phyloP scores from a whole-genome alignment of 2,329 filamentous ascomycete genomes.

The Hyphodiscus sp. region DNA sequence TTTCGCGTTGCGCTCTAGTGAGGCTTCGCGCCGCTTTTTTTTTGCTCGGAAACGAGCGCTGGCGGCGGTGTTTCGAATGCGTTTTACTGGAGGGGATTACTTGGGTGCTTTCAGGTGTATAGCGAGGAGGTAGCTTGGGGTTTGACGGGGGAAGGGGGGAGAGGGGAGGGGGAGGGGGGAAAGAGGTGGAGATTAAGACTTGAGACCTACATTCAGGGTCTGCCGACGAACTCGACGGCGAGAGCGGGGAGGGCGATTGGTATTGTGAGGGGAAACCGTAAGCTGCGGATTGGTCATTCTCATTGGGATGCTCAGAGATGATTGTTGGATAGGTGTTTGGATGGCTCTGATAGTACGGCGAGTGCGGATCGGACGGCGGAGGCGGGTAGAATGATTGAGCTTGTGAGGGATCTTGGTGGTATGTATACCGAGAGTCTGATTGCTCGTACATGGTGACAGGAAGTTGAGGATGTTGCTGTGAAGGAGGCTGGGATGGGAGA shows the following conservation, averaged over 20 bases:
- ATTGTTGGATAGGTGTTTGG: not conserved
- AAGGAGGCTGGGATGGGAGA: not conserved
- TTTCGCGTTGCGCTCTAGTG: constrained; percentile 70
- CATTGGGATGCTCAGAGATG: not conserved
- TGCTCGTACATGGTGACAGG: not conserved
- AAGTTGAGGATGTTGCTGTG: not conserved
- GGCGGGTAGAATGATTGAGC: not conserved
- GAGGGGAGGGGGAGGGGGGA: not conserved
- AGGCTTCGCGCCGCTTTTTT: constrained; percentile 90
- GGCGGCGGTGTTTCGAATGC: constrained; percentile 80
- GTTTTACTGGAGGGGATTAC: constrained; percentile 41
- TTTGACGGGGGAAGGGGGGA: too few relatives aligned
- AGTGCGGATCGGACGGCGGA: not conserved
- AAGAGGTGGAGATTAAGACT: not conserved
- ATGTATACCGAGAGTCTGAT: not conserved
- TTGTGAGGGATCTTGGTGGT: not conserved
- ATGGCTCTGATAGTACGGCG: not conserved
- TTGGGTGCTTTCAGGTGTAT: not conserved
- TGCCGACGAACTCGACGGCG: not conserved
- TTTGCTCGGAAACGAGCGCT: constrained; percentile 85
- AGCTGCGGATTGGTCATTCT: not conserved
- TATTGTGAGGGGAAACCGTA: not conserved
- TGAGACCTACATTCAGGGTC: not conserved
- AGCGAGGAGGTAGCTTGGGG: too few relatives aligned
- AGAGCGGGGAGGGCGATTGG: not conserved